Evolutionary conservation across 1,139 yeast genomes (phyloP), one percentile per base, ranked within the genome.

Genomic region (Blastobotrys petasosporus): DNA sequence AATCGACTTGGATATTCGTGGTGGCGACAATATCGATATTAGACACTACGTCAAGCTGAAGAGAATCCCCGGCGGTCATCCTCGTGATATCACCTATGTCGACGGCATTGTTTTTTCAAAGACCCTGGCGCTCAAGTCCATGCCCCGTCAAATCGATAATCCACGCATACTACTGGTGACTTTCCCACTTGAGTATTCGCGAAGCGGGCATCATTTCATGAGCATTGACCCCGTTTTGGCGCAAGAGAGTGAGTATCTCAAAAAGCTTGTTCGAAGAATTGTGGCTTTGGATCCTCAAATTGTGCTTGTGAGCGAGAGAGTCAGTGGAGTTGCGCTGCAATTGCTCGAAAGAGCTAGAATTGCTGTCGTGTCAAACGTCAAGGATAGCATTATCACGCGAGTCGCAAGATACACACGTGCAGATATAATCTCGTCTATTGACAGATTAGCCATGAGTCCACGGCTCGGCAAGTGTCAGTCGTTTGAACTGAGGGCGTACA

Each of bases 71-170:
- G 98, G 98, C 0, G 92, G 92, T 0, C 55, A 65, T 1, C 63
- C 69, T 1, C 70, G 70, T 12, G 82, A 83, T 41, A 79, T 94
- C 0, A 67, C 69, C 32, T 76, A 79, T 38, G 64, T 90, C 12
- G 81, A 85, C 58, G 99, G 98, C 1, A 67, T 87, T 5, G 83
- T 86, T 10, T 87, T 90, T 64, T 85, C 97, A 0, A 88, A 90
- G 54, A 79, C 82, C 30, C 70, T 90, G 35, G 95, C 95, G n/a
- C 71, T 85, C 37, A 86, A 82, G 58, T 65, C 76, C 2, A 94
- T 94, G 98, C 77, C 87, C 0, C 65, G 78, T 3, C 61, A 62
- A 9, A 71, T 94, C 6, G 58, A 62, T 0, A 74, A 76, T 42
- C 97, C 99, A 0, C 76, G 82, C 48, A 83, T 94, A 38, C 80